A percentile compares a stretch with the other conserved stretches of the same genome.
phyloP scores from a whole-genome alignment of 2,329 filamentous ascomycete species.

The Pyrenochaeta sp. region DNA sequence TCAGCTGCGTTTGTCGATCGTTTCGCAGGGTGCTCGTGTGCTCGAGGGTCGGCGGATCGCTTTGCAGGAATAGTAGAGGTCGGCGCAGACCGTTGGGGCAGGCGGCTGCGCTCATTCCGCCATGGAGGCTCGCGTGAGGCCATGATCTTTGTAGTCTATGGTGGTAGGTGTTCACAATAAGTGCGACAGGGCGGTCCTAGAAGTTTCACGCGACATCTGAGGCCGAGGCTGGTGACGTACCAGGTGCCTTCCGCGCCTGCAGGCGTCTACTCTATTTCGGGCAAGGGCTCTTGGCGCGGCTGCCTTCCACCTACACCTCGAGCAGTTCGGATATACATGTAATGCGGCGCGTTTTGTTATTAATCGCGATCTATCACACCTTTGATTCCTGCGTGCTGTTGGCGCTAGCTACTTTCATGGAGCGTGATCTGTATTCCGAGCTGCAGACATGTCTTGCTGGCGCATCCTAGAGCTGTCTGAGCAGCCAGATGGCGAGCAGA shows the following conservation, averaged over 20 bases:
- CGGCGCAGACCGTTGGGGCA: conserved; percentile 31
- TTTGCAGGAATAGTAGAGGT: conserved; percentile 51
- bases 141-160: conserved; percentile 23
- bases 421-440: background rate
- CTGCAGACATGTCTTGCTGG: conserved; percentile 44
- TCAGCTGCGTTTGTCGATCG: conserved; percentile 57
- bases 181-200: background rate
- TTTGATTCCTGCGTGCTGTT: background rate
- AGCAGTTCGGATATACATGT: background rate
- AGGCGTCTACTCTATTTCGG: conserved; percentile 6
- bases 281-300: conserved; percentile 14
- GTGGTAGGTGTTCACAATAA: background rate
- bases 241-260: conserved; percentile 14
- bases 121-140: conserved; percentile 45
- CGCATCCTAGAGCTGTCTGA: conserved; percentile 40
- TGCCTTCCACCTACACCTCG: conserved; percentile 15
- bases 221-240: conserved; percentile 31
- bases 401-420: background rate
- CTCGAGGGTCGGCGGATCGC: conserved; percentile 54
- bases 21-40: conserved; percentile 51
- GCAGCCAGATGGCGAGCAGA: conserved; percentile 23
- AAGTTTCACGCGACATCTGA: conserved; percentile 19
- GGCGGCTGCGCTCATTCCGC: conserved; percentile 34
- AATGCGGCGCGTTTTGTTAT: background rate
- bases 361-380: background rate